Conservation (phyloP, 768 basidiomycete species). For the Brasilioporus rufonigricans region DNA sequence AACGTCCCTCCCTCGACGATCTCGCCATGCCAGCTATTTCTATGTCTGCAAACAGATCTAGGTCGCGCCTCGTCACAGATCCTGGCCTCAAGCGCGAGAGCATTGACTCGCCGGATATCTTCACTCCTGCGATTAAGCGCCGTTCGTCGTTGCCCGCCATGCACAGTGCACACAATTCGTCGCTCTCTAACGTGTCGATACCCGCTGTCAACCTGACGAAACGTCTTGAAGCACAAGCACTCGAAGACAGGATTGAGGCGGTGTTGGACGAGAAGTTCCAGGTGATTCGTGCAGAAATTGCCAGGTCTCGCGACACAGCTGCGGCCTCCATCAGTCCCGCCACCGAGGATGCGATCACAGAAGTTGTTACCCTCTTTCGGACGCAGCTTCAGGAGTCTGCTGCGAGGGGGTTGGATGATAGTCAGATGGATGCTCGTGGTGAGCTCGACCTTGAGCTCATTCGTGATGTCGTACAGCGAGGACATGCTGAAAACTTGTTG, state of each 20-base stretch:
- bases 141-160: slow-evolving; percentile 59
- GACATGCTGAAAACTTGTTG: slow-evolving; percentile 58
- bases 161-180: slow-evolving; percentile 43
- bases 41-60: slow-evolving; percentile 55
- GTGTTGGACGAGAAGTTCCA: slow-evolving; percentile 70
- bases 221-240: slow-evolving; percentile 56
- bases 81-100: slow-evolving; percentile 41
- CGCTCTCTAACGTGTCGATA: slow-evolving; percentile 43
- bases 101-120: slow-evolving; percentile 38
- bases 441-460: slow-evolving; percentile 79
- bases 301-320: slow-evolving; percentile 23
- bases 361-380: slow-evolving; percentile 66
- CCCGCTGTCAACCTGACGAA: slow-evolving; percentile 51
- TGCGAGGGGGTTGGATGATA: slow-evolving; percentile 54
- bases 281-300: slow-evolving; percentile 42
- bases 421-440: slow-evolving; percentile 67
- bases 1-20: slow-evolving; percentile 76
- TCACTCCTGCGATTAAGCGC: slow-evolving; percentile 44
- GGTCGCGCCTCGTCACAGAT: slow-evolving; percentile 57
- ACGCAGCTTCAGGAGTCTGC: slow-evolving; percentile 66
- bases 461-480: slow-evolving; percentile 65
- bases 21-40: slow-evolving; percentile 64
- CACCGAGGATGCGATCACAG: slow-evolving; percentile 62
- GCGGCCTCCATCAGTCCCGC: slow-evolving; percentile 38
- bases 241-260: slow-evolving; percentile 60